These are phyloP conservation scores for Apiospora kogelbergensis DNA, from an alignment of 2,329 filamentous ascomycete species.

Conservation along the genomic window DNA sequence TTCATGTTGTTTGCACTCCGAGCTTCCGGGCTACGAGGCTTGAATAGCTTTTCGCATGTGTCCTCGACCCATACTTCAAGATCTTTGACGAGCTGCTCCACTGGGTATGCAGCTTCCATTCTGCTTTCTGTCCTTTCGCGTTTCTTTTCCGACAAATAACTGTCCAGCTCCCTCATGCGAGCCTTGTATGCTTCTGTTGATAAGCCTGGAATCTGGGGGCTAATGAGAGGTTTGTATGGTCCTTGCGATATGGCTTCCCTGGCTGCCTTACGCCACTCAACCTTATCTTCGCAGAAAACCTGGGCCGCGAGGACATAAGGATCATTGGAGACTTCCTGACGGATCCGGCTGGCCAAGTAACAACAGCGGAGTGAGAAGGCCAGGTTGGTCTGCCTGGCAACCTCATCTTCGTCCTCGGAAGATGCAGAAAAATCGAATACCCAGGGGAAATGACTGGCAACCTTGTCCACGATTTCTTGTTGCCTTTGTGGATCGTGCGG, in stretches of 20 bases:
- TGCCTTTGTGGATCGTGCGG: not conserved
- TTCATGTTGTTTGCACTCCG: not conserved
- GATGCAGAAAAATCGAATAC: slow-evolving; percentile 15
- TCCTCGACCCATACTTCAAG: not conserved
- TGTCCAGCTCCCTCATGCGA: not conserved
- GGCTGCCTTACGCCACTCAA: slow-evolving; percentile 6
- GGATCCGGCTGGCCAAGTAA: slow-evolving; percentile 20
- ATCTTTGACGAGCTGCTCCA: not conserved
- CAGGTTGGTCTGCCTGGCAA: slow-evolving; percentile 15
- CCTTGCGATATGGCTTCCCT: slow-evolving; percentile 9
- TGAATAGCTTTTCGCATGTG: not conserved
- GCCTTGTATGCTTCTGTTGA: not conserved
- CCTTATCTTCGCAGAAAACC: slow-evolving; percentile 23
- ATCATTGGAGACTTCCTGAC: slow-evolving; percentile 9
- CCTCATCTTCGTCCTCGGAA: slow-evolving; percentile 5
- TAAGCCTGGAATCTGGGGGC: slow-evolving; percentile 7
- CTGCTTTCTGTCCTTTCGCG: not conserved
- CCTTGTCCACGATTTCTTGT: not conserved
- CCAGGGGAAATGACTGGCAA: slow-evolving; percentile 17
- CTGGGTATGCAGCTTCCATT: not conserved
- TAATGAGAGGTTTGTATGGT: slow-evolving; percentile 13
- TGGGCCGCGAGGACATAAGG: slow-evolving; percentile 20
- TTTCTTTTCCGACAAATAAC: not conserved
- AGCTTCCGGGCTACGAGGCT: not conserved
- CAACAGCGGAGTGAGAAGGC: slow-evolving; percentile 26